These are phyloP conservation scores for Yamadazyma siamensis DNA, from an alignment of 1,139 yeast genomes.

Conservation along the genomic window DNA sequence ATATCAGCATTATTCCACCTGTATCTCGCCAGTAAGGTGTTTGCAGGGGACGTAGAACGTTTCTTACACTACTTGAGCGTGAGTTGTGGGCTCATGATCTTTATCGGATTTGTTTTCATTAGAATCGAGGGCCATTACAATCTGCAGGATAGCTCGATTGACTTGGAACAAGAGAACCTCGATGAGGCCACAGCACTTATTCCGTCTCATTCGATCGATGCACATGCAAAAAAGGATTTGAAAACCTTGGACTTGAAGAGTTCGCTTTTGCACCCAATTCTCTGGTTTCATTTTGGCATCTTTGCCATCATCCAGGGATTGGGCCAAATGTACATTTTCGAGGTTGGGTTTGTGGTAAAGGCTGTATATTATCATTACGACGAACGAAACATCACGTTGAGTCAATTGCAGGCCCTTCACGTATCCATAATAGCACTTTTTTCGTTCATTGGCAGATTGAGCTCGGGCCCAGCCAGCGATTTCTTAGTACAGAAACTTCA, in stretches of 20 bases:
- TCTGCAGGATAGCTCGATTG: slow-evolving; percentile 9
- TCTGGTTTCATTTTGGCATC: slow-evolving; percentile 48
- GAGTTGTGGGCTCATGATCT: slow-evolving; percentile 23
- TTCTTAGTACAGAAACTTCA: slow-evolving; percentile 46
- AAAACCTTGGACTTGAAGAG: slow-evolving; percentile 15
- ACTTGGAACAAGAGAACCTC: slow-evolving; percentile 10
- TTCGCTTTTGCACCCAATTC: slow-evolving; percentile 27
- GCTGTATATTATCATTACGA: slow-evolving; percentile 37
- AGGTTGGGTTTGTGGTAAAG: slow-evolving; percentile 68
- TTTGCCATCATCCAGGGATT: slow-evolving; percentile 66
- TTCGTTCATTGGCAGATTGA: slow-evolving; percentile 64
- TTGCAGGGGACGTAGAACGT: slow-evolving; percentile 19
- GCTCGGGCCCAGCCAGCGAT: slow-evolving; percentile 70
- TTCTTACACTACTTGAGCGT: slow-evolving; percentile 24
- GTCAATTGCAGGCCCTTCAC: slow-evolving; percentile 60
- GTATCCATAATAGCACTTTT: slow-evolving; percentile 68
- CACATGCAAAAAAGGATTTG: slow-evolving; percentile 9
- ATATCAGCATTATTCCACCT: slow-evolving; percentile 29
- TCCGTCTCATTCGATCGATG: slow-evolving; percentile 7
- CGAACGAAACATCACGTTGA: slow-evolving; percentile 15
- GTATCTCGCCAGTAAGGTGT: slow-evolving; percentile 20
- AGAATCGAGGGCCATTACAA: slow-evolving; percentile 28
- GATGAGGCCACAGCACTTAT: slow-evolving; percentile 12
- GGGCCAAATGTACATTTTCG: slow-evolving; percentile 76
- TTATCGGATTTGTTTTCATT: slow-evolving; percentile 28